These are phyloP conservation scores for Angophora floribunda DNA, from an alignment of 345 rosid species.

Conservation along the genomic window DNA sequence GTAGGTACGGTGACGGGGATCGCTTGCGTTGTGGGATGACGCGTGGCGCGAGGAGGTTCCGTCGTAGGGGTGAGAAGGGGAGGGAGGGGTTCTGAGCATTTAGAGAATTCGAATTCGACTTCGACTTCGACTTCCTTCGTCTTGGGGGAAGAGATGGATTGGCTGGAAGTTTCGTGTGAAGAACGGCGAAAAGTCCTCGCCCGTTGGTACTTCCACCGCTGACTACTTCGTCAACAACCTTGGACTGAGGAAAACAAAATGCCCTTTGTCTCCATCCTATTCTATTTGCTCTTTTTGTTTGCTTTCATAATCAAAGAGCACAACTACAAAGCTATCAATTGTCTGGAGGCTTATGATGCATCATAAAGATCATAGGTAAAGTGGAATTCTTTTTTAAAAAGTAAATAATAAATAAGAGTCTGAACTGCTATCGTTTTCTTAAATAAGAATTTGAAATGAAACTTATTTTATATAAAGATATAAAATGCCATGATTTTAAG, in stretches of 20 bases:
- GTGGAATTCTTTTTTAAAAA: no score
- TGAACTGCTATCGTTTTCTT: no score
- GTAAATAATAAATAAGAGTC: no score
- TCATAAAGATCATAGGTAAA: no score
- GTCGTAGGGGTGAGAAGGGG: no score
- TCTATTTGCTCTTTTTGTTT: neutral
- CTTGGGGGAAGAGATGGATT: neutral
- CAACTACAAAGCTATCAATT: no score
- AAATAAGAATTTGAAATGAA: no score
- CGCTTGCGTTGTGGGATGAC: neutral
- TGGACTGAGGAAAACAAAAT: neutral
- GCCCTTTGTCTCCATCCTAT: neutral
- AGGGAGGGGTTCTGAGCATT: neutral
- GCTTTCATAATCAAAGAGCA: no score
- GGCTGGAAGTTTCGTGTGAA: neutral
- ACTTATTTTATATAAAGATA: no score
- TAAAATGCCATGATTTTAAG: no score
- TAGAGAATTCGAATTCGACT: neutral
- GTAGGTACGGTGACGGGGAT: neutral
- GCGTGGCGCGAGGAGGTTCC: neutral
- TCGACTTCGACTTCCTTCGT: neutral
- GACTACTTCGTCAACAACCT: neutral
- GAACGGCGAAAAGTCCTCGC: neutral
- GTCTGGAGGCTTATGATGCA: no score
- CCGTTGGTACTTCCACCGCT: neutral